Evolutionary conservation across 371 early-diverging fungal genomes (phyloP).

Genomic region (Sporodiniella umbellata): DNA sequence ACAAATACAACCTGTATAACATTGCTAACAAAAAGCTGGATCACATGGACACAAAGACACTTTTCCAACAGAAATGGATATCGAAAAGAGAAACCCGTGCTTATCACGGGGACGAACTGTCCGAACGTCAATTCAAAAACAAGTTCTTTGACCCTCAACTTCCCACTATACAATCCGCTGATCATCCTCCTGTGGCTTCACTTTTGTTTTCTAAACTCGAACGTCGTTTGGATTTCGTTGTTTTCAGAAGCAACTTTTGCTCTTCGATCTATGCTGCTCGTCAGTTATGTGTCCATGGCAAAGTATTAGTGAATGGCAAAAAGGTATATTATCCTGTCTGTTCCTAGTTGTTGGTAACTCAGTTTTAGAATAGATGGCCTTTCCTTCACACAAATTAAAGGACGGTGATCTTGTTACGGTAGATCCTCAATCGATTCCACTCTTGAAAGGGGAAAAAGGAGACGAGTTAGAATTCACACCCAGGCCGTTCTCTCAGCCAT

Average conservation of each 20-base stretch:
- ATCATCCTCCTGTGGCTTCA: conserved; percentile 78
- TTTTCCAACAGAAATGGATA: conserved; percentile 92
- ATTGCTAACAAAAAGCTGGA: conserved; percentile 61
- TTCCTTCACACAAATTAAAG: conserved; percentile 76
- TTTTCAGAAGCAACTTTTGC: conserved; percentile 91
- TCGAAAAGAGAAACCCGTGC: conserved; percentile 91
- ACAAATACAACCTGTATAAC: conserved; percentile 87
- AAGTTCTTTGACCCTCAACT: conserved; percentile 69
- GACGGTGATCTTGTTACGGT: conserved; percentile 92
- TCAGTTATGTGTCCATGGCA: conserved; percentile 78
- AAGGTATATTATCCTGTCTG: conserved; percentile 63
- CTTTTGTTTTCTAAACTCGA: conserved; percentile 89
- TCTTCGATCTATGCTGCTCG: conserved; percentile 83
- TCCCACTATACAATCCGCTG: conserved; percentile 65
- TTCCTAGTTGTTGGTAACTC: not conserved
- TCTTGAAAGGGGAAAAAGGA: conserved; percentile 61
- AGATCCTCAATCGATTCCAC: conserved; percentile 74
- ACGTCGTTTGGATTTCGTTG: conserved; percentile 86
- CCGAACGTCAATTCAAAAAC: conserved; percentile 78
- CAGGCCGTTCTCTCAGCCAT: conserved; percentile 84
- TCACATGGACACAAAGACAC: conserved; percentile 68
- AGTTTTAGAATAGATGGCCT: conserved; percentile 60
- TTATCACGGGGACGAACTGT: conserved; percentile 89
- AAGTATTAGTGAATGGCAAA: conserved; percentile 90
- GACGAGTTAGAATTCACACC: conserved; percentile 68